Evolutionary conservation across 2,329 filamentous ascomycete species (phyloP).

Genomic region (Penicillium sp.): DNA sequence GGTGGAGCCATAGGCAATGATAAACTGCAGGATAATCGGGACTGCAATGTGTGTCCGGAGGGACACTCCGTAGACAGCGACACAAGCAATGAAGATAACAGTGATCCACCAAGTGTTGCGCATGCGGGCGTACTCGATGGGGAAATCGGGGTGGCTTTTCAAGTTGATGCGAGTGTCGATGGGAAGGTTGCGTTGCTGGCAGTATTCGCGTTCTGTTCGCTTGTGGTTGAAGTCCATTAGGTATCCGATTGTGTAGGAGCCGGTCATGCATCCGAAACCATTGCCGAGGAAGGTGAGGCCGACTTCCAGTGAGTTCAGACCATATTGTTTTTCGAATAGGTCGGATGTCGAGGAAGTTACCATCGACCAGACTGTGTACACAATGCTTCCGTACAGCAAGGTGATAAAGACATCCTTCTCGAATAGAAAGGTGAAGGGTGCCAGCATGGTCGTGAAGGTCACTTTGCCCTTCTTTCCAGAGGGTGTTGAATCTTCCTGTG

Average conservation of each 20-base stretch:
- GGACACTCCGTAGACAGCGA: conserved; percentile 35
- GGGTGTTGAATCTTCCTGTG: conserved; percentile 16
- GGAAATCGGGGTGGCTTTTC: conserved; percentile 41
- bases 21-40: conserved; percentile 40
- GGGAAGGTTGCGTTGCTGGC: conserved; percentile 30
- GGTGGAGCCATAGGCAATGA: conserved; percentile 39
- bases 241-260: conserved; percentile 44
- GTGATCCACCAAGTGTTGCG: conserved; percentile 45
- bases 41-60: conserved; percentile 33
- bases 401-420: conserved; percentile 51
- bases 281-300: conserved; percentile 47
- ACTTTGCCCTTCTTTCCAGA: conserved; percentile 27
- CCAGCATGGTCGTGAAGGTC: conserved; percentile 36
- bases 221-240: conserved; percentile 46
- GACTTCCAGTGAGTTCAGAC: conserved; percentile 42
- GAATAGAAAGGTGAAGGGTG: conserved; percentile 43
- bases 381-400: conserved; percentile 46
- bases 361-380: conserved; percentile 53
- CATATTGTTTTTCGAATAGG: conserved; percentile 39
- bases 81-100: conserved; percentile 37
- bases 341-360: conserved; percentile 48
- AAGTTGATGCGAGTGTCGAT: conserved; percentile 29
- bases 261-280: conserved; percentile 44
- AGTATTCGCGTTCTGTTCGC: conserved; percentile 36
- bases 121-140: conserved; percentile 42